Base-by-base conservation (phyloP, 2,329 filamentous ascomycete species). In the Fusarium sacchari region DNA sequence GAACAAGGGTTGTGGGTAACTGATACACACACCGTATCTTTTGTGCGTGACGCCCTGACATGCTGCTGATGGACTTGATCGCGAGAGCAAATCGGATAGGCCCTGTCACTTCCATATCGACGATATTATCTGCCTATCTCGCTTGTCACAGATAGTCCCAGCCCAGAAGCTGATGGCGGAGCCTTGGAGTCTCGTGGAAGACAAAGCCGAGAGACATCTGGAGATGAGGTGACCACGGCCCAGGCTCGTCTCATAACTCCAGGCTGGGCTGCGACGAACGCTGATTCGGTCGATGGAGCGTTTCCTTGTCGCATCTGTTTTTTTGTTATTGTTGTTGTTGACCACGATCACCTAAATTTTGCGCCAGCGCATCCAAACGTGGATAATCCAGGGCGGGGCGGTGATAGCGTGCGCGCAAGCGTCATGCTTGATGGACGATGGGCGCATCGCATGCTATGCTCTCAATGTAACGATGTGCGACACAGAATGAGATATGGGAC, bases 391-490 rank as follows among this genome's bases (percentile, higher is more conserved):
- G 65, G 70, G 75, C 75, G 76, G 76, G 72, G 75, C 76, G 76
- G 76, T 78, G 76, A 78, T 76, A 78, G 67, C 76, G 72, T 74
- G 71, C 71, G 74, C 75, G 66, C 74, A 78, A 78, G 76, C 76
- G 76, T 77, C 76, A 78, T 78, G 76, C 75, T 78, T 58, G 71
- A 70, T 69, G 73, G 59, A 69, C 68, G 64, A 74, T 77, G 75
- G 74, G 74, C 76, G 70, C 74, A 77, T 78, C 76, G 70, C 74
- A 77, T 71, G 60, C 63, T 75, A 63, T 59, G 40, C 62, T 69
- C 65, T 26, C 69, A 69, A 73, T 67, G 73, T 60, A 77, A 75
- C 72, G 71, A 72, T 58, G 64, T 58, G 60, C 66, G 36, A 65
- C 40, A 58, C 56, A 50, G 59, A 72, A 43, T 26, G 17, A 69